Conservation (phyloP, 805 yeast genomes). For the Hanseniaspora mollemarum region DNA sequence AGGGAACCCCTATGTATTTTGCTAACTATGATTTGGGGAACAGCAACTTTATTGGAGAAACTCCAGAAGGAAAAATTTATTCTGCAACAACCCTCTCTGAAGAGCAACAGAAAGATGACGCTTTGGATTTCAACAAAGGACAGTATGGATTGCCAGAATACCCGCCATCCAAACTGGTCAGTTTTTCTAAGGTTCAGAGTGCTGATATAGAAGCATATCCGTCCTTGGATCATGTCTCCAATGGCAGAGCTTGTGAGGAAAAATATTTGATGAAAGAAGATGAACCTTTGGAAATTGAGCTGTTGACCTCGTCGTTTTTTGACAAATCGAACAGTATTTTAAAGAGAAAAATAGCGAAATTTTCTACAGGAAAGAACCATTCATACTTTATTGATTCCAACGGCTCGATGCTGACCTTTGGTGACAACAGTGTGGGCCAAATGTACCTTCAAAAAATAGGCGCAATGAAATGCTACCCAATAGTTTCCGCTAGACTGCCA, state of each 20-base stretch:
- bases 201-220: slow-evolving; percentile 20
- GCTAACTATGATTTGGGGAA: slow-evolving; percentile 47
- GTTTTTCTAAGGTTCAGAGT: slow-evolving; percentile 17
- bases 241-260: background rate
- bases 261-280: slow-evolving; percentile 2
- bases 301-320: slow-evolving; percentile 23
- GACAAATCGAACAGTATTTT: slow-evolving; percentile 18
- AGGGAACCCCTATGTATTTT: slow-evolving; percentile 27
- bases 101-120: slow-evolving; percentile 32
- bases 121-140: slow-evolving; percentile 45
- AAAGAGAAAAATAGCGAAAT: slow-evolving; percentile 39
- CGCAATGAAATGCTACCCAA: slow-evolving; percentile 27
- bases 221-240: background rate
- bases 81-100: slow-evolving; percentile 1
- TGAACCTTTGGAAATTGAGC: slow-evolving; percentile 20
- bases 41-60: slow-evolving; percentile 55
- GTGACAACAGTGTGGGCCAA: slow-evolving; percentile 76
- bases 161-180: slow-evolving; percentile 34
- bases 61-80: slow-evolving; percentile 26
- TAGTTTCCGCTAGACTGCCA: slow-evolving; percentile 24
- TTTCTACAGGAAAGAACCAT: slow-evolving; percentile 68
- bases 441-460: slow-evolving; percentile 27
- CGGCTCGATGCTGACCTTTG: slow-evolving; percentile 78
- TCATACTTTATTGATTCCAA: slow-evolving; percentile 53
- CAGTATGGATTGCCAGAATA: slow-evolving; percentile 73